phyloP scores from a whole-genome alignment of 2,329 filamentous ascomycete genomes.

The Cladosporium sp. region DNA sequence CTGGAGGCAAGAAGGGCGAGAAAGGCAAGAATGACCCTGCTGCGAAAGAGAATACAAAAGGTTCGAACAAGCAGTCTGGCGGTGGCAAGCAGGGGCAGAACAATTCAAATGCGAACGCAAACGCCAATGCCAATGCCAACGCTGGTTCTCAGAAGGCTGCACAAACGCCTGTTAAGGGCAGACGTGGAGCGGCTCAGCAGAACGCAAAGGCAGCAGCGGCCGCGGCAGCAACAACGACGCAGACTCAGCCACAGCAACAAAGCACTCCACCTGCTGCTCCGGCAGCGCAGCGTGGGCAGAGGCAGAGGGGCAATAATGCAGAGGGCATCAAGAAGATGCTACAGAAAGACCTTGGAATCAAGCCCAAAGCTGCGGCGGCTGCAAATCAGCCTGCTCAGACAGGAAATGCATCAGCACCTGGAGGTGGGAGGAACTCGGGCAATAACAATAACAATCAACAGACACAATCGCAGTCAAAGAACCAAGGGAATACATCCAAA shows the following conservation, averaged over 20 bases:
- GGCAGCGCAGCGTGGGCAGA: constrained; percentile 21
- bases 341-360: constrained; percentile 58
- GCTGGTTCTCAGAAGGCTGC: constrained; percentile 29
- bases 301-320: constrained; percentile 26
- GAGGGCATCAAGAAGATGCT: constrained; percentile 49
- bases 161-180: constrained; percentile 26
- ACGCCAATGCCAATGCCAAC: background rate
- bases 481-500: constrained; percentile 24
- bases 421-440: background rate
- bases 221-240: constrained; percentile 35
- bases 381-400: background rate
- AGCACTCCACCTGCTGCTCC: constrained; percentile 21
- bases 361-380: constrained; percentile 30
- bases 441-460: constrained; percentile 12
- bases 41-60: constrained; percentile 52
- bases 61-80: constrained; percentile 44
- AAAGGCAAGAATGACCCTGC: constrained; percentile 28
- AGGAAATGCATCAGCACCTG: background rate
- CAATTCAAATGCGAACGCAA: background rate
- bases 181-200: constrained; percentile 19
- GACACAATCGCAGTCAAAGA: constrained; percentile 28
- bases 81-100: constrained; percentile 23
- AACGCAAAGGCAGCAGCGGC: constrained; percentile 26
- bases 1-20: constrained; percentile 27
- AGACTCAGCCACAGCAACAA: constrained; percentile 40